A percentile compares a stretch with the other conserved stretches of the same genome.
Conservation (phyloP, 108 stramenopile species). For the Hondaea fermentalgiana region DNA sequence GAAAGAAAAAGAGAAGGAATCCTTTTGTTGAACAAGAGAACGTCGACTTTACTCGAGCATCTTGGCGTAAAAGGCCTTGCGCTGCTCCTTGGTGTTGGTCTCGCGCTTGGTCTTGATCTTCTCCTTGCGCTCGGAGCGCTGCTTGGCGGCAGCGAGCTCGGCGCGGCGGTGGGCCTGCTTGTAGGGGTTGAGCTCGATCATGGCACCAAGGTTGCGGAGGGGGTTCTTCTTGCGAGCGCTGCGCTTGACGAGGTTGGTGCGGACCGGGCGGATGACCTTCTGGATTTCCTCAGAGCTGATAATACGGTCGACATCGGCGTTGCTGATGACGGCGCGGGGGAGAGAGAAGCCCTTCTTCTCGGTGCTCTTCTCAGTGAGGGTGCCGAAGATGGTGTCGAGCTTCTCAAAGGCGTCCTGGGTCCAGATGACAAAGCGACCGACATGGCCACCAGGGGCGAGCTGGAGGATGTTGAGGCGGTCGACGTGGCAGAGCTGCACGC, state of each 20-base stretch:
- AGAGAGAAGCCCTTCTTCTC: slow-evolving; percentile 48
- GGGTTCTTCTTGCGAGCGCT: slow-evolving; percentile 84
- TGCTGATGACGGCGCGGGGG: slow-evolving; percentile 81
- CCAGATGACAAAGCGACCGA: slow-evolving; percentile 97
- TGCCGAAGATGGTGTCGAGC: slow-evolving; percentile 85
- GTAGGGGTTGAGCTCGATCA: slow-evolving; percentile 86
- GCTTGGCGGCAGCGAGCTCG: neutral
- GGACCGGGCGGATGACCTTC: slow-evolving; percentile 77
- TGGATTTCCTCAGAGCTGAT: slow-evolving; percentile 97
- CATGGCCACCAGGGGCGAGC: slow-evolving; percentile 97
- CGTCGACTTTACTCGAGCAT: neutral
- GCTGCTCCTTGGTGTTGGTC: neutral
- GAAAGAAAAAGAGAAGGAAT: neutral
- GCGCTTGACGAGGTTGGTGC: slow-evolving; percentile 37
- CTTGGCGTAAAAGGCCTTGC: neutral
- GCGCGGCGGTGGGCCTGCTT: slow-evolving; percentile 69
- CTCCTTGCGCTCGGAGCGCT: neutral
- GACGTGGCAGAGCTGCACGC: slow-evolving; percentile 89
- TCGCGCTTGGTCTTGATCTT: slow-evolving; percentile 17
- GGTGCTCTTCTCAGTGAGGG: slow-evolving; percentile 60
- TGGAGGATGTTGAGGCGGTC: slow-evolving; percentile 88
- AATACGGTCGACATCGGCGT: slow-evolving; percentile 94
- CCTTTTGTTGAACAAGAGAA: neutral
- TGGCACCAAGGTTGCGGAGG: slow-evolving; percentile 66
- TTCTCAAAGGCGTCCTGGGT: slow-evolving; percentile 89